Conservation (phyloP, 2,329 filamentous ascomycete genomes). For the Chrysoporthe puriensis region DNA sequence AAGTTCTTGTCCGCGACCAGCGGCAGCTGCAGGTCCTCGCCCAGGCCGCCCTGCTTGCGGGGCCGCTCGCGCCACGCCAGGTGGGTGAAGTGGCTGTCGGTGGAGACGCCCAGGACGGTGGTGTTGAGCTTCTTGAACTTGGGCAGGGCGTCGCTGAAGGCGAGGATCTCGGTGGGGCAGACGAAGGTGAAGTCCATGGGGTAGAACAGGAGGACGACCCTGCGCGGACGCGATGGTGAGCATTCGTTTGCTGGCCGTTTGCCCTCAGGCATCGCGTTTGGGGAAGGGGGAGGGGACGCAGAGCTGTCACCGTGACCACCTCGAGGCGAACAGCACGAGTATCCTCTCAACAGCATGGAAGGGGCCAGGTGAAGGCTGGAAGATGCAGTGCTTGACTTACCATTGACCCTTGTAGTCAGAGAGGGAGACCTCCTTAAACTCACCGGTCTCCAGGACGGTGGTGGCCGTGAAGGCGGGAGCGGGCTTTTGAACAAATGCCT, state of each 20-base stretch:
- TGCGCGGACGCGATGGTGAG: constrained; percentile 30
- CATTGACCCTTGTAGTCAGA: constrained; percentile 52
- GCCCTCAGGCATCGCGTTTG: neutral
- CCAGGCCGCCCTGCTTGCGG: constrained; percentile 65
- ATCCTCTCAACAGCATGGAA: neutral
- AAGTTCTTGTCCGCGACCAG: constrained; percentile 66
- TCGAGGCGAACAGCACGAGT: neutral
- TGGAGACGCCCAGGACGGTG: constrained; percentile 62
- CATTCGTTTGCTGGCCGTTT: neutral
- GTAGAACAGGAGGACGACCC: constrained; percentile 69
- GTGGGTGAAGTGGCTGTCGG: constrained; percentile 62
- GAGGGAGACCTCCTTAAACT: constrained; percentile 52
- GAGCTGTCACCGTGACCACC: no score
- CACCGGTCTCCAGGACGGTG: constrained; percentile 52
- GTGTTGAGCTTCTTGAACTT: constrained; percentile 64
- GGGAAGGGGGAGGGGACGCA: neutral
- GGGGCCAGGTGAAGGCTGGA: no score
- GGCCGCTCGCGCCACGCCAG: constrained; percentile 62
- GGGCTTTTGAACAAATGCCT: constrained; percentile 51
- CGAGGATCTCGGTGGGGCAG: constrained; percentile 68
- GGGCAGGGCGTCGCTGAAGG: constrained; percentile 64
- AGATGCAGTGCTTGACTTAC: constrained; percentile 35
- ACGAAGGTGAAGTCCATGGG: constrained; percentile 72
- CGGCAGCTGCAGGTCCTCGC: constrained; percentile 61
- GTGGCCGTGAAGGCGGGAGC: constrained; percentile 54